phyloP scores from a whole-genome alignment of 805 yeast genomes.

The Ogataea ganodermae region DNA sequence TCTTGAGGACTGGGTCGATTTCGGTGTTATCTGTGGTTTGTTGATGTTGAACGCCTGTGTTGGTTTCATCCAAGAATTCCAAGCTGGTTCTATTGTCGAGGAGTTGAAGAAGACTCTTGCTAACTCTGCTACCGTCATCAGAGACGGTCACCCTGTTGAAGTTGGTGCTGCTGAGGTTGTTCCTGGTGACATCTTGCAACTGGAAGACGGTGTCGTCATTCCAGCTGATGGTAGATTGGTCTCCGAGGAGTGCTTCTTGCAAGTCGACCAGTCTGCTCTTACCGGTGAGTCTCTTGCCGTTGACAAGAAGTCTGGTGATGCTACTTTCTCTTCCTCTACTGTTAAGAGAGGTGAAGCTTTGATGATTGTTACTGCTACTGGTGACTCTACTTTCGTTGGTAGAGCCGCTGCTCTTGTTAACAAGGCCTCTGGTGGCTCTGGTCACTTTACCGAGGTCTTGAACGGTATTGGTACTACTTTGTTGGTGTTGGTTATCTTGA shows the following conservation, averaged over 20 bases:
- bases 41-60: slow-evolving; percentile 85
- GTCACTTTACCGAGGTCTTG: slow-evolving; percentile 97
- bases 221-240: slow-evolving; percentile 93
- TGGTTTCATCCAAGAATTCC: slow-evolving; percentile 97
- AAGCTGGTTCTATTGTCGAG: slow-evolving; percentile 97
- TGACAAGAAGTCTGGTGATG: slow-evolving; percentile 87
- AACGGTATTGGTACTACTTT: slow-evolving; percentile 96
- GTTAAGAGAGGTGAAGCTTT: slow-evolving; percentile 95
- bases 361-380: slow-evolving; percentile 93
- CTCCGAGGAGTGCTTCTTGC: slow-evolving; percentile 81
- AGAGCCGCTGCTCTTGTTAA: slow-evolving; percentile 96
- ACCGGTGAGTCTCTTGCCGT: slow-evolving; percentile 98
- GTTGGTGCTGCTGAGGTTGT: slow-evolving; percentile 82
- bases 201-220: slow-evolving; percentile 91
- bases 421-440: slow-evolving; percentile 89
- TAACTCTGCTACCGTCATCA: slow-evolving; percentile 80
- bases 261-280: slow-evolving; percentile 94
- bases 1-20: slow-evolving; percentile 97
- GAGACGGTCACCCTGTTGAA: slow-evolving; percentile 79
- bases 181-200: slow-evolving; percentile 91
- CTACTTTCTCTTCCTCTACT: slow-evolving; percentile 87
- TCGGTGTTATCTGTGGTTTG: slow-evolving; percentile 93
- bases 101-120: slow-evolving; percentile 95
- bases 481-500: slow-evolving; percentile 82
- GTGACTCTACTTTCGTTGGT: slow-evolving; percentile 95